Evolutionary conservation across 176 grass and related monocot species (phyloP).

Genomic region (Saccharum officinarum): DNA sequence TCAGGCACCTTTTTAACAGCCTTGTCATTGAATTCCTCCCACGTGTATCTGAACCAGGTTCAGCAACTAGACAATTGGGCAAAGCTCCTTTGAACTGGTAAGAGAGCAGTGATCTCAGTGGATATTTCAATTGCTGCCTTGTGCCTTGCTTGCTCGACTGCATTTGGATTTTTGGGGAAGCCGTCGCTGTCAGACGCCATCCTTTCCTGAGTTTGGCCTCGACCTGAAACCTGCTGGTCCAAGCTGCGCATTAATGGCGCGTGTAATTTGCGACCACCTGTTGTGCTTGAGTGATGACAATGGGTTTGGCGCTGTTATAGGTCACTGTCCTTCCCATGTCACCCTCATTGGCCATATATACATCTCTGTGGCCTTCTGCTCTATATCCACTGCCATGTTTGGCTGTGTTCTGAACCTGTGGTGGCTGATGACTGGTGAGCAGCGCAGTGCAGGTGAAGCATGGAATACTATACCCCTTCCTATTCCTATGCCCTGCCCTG

Average conservation of each 20-base stretch:
- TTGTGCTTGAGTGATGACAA: conserved; percentile 25
- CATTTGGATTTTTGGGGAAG: conserved; percentile 22
- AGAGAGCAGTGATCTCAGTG: conserved; percentile 18
- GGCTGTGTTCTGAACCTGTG: background rate
- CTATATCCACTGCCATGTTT: conserved; percentile 11
- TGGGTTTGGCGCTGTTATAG: conserved; percentile 36
- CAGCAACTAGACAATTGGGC: conserved; percentile 33
- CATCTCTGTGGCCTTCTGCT: background rate
- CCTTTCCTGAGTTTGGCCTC: conserved; percentile 45
- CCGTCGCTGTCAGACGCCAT: conserved; percentile 28
- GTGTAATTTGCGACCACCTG: too few relatives aligned
- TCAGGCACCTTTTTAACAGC: conserved; percentile 1
- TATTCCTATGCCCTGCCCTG: background rate
- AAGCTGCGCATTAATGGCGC: conserved; percentile 44
- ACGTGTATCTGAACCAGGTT: conserved; percentile 24
- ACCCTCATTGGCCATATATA: conserved; percentile 4
- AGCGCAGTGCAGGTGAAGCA: conserved; percentile 26
- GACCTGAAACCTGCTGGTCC: conserved; percentile 50
- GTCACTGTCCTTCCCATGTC: conserved; percentile 46
- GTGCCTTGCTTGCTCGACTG: conserved; percentile 20
- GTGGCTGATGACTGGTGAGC: background rate
- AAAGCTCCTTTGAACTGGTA: conserved; percentile 42
- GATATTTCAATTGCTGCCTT: conserved; percentile 33
- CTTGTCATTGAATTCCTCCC: conserved; percentile 36
- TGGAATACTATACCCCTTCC: conserved; percentile 1